Percentiles rank a stretch among this genome's conserved stretches.
Evolutionary conservation across 805 yeast genomes (phyloP).

Genomic region (Wickerhamomyces tratensis): DNA sequence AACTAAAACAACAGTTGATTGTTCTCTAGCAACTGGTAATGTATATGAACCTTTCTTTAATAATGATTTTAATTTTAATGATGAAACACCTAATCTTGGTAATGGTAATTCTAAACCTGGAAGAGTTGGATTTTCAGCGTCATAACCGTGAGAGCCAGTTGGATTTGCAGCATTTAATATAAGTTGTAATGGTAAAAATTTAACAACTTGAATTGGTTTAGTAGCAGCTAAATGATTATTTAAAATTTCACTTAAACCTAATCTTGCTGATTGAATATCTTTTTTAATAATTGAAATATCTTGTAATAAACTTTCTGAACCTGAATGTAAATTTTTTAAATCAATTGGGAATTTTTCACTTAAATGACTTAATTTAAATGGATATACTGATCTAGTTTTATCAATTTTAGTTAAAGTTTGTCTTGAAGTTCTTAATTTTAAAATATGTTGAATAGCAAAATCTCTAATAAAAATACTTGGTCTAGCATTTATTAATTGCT

Average conservation of each 20-base stretch:
- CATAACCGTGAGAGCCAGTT: conserved; percentile 58
- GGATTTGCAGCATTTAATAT: conserved; percentile 56
- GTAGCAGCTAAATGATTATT: conserved; percentile 73
- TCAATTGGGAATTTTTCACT: conserved; percentile 53
- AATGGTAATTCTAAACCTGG: conserved; percentile 72
- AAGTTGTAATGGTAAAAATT: conserved; percentile 61
- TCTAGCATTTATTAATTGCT: conserved; percentile 41
- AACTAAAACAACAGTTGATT: conserved; percentile 61
- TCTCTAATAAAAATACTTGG: conserved; percentile 79
- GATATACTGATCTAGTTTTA: conserved; percentile 72
- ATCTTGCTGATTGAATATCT: conserved; percentile 52
- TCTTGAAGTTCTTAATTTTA: conserved; percentile 70
- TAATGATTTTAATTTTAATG: conserved; percentile 57
- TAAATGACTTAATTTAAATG: conserved; percentile 77
- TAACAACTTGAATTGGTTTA: conserved; percentile 62
- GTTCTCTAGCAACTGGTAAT: conserved; percentile 66
- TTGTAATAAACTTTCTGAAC: conserved; percentile 18
- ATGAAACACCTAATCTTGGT: conserved; percentile 62
- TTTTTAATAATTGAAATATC: conserved; percentile 34
- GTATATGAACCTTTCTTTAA: conserved; percentile 40
- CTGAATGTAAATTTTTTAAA: conserved; percentile 22
- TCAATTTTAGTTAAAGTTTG: conserved; percentile 62
- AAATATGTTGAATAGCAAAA: conserved; percentile 68
- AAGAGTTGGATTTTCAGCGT: conserved; percentile 53
- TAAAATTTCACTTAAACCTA: conserved; percentile 72